These are phyloP conservation scores for Selaginella tamariscina DNA, from an alignment of 75 land plant genomes.

Conservation along the genomic window DNA sequence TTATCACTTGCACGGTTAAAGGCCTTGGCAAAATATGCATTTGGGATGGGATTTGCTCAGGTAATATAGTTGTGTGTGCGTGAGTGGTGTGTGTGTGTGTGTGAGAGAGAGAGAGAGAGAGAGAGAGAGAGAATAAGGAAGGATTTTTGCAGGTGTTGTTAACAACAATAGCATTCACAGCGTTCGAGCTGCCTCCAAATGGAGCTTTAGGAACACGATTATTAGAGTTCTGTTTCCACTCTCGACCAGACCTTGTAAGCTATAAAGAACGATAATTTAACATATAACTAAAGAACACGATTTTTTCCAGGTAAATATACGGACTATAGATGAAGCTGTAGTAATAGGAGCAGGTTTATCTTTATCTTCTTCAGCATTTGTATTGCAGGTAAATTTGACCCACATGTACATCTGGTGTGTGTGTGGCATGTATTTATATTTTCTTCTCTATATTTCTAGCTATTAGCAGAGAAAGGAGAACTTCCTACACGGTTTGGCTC, in stretches of 20 bases:
- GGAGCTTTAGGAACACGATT: conserved; percentile 62
- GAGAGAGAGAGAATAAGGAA: no score
- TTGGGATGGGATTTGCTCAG: conserved; percentile 95
- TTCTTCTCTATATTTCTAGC: conserved; percentile 28
- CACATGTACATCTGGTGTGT: background rate
- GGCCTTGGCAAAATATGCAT: conserved; percentile 94
- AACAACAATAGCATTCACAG: conserved; percentile 89
- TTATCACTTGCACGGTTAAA: conserved; percentile 80
- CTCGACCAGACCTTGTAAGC: conserved; percentile 83
- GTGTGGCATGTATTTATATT: no score
- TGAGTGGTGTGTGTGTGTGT: no score
- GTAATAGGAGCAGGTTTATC: conserved; percentile 97
- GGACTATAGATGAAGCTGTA: conserved; percentile 88
- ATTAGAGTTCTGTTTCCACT: conserved; percentile 73
- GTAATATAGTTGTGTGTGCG: no score
- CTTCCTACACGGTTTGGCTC: conserved; percentile 93
- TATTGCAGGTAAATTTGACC: conserved; percentile 56
- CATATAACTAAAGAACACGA: no score
- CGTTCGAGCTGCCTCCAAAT: conserved; percentile 99
- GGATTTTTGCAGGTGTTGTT: conserved; percentile 67
- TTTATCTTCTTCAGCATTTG: conserved; percentile 97
- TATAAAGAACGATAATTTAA: background rate
- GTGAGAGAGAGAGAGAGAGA: no score
- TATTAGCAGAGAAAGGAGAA: conserved; percentile 91
- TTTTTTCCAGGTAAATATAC: conserved; percentile 54